Evolutionary conservation across 1,284 basidiomycete species (phyloP).

Genomic region (Irpex sp.): DNA sequence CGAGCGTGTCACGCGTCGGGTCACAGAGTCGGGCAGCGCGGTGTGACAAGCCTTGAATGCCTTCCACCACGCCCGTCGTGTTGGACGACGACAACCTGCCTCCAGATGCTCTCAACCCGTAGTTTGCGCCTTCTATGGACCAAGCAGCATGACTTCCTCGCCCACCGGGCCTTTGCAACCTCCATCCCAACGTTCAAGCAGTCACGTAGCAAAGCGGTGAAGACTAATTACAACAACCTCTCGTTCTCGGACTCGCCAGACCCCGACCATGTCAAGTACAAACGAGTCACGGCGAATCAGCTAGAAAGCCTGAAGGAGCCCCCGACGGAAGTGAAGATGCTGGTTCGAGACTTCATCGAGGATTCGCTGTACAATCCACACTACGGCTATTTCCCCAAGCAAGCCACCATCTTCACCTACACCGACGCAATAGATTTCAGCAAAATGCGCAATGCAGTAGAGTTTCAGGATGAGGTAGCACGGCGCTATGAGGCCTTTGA

Average conservation of each 20-base stretch:
- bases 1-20: neutral
- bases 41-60: neutral
- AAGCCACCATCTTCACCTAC: slow-evolving; percentile 83
- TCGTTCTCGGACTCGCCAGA: slow-evolving; percentile 47
- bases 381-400: slow-evolving; percentile 96
- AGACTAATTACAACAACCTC: slow-evolving; percentile 69
- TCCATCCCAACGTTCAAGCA: neutral
- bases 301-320: slow-evolving; percentile 59
- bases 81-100: neutral
- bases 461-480: slow-evolving; percentile 83
- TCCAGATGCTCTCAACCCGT: neutral
- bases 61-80: neutral
- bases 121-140: neutral
- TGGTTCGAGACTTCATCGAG: slow-evolving; percentile 95
- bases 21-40: neutral
- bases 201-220: neutral
- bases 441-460: slow-evolving; percentile 60
- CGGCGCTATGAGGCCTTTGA: slow-evolving; percentile 72
- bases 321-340: slow-evolving; percentile 87
- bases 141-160: neutral
- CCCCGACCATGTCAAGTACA: slow-evolving; percentile 50
- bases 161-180: neutral
- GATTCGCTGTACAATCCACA: slow-evolving; percentile 96
- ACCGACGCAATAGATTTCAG: slow-evolving; percentile 74
- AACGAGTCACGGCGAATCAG: slow-evolving; percentile 72